Evolutionary conservation across 176 grass and related monocot genomes (phyloP), one percentile per base, ranked within the genome.

Genomic region (Triticum urartu): DNA sequence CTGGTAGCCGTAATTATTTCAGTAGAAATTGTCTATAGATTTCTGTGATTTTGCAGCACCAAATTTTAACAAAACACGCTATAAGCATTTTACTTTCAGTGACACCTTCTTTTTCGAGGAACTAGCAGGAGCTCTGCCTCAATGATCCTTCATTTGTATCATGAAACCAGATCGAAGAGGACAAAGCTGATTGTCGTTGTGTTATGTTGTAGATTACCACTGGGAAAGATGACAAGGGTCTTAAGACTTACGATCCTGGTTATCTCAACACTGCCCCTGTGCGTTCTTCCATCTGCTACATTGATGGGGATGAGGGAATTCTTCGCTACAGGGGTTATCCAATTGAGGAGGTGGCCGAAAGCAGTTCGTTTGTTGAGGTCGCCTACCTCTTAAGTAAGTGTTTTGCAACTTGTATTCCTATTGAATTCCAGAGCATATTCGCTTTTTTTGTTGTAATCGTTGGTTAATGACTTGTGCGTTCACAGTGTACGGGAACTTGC

Each of bases 291-390:
- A 94, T 99, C 63, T 94, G 91, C 79, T 99, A 96, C 77, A 99
- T 99, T 13, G 94, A 99, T 62, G 97, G 97, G 43, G 97, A 99
- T 68, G 94, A 96, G 81, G 97, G 97, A 56, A 99, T 99, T 85
- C 94, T 99, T 94, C 92, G 97, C 24, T 99, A 98, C 64, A 94
- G 97, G 89, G 97, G 97, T 3, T 99, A 99, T 84, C 94, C 94
- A 42, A 99, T 99, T 66, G 97, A 99, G 81, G 97, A 96, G 83
- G 72, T 99, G 40, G 94, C 97, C 87, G 97, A 99, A 71, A 91
- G 78, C 64, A 99, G 97, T 68, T 87, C 97, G 1, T 96, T 94
- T 80, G 78, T 96, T 74, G 97, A 99, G 72, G 94, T 96, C 60
- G 91, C 97, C 4, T 96, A 99, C 89, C 92, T 99, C 61, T 86